Evolutionary conservation across 2,329 filamentous ascomycete genomes (phyloP), one percentile per base, ranked within the genome.

Genomic region (Beauveria sp.): DNA sequence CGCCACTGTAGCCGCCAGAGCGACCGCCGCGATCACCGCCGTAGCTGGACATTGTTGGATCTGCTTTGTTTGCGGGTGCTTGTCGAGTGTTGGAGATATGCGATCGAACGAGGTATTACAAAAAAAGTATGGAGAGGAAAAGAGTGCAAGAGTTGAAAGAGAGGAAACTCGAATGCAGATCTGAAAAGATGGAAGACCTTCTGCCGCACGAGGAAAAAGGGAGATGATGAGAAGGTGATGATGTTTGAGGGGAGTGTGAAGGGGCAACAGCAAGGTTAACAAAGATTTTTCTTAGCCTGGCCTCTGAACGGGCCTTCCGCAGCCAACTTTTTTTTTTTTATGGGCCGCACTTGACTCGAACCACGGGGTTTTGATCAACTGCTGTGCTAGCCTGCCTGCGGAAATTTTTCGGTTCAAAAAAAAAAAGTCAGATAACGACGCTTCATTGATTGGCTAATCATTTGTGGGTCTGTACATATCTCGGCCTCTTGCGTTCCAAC

Each of bases 21-120:
- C 68, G 65, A 64, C 66, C 66, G 52, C 68, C 68, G 67, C 67
- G 70, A 64, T 75, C 70, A 65, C 72, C 73, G 28, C 74, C 71
- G 68, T 76, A 75, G 72, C 78, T 79, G 69, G 79, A 81, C 79
- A 81, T 81, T 62, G 67, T 76, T 58, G 46, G 45, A 49, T 40
- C 48, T 43, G 31, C 20, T 53, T 53, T 53, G 40, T 45, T 52
- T 54, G 56, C 24, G 28, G 7, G n/a, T 38, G n/a, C 20, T 43
- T 62, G 31, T 48, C 38, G 48, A 51, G 51, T 24, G 51, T 46
- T n/a, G 24, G 24, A 4, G 53, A 12, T 24, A 12, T 26, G 54
- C 24, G 57, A 60, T 50, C 31, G 16, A 49, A 24, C 20, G 2
- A 42, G 8, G 46, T 43, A 22, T 43, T 10, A 18, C 46, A 58